Conservation (phyloP, 2,329 filamentous ascomycete genomes). For the Tricladium varicosporioides region DNA sequence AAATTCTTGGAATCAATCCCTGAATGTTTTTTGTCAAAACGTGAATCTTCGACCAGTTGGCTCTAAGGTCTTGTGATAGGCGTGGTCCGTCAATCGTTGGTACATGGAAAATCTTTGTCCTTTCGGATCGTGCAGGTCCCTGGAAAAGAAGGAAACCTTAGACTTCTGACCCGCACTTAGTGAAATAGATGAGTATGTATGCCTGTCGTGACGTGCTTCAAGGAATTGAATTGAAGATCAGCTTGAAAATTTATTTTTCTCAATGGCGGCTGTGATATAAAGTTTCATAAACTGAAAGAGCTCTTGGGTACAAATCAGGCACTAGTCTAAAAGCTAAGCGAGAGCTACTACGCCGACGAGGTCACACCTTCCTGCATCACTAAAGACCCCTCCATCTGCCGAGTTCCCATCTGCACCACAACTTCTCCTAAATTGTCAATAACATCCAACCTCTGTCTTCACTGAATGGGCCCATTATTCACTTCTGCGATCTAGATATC, state of each 20-base stretch:
- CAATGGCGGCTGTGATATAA: neutral
- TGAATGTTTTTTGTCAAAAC: neutral
- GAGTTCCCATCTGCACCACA: neutral
- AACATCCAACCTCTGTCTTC: neutral
- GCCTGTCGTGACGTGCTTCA: too few relatives aligned
- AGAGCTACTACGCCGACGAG: neutral
- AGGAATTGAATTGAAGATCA: neutral
- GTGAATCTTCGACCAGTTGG: neutral
- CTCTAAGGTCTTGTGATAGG: slow-evolving; percentile 9
- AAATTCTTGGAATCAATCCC: neutral
- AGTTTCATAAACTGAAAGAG: too few relatives aligned
- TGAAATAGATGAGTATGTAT: neutral
- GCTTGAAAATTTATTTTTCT: neutral
- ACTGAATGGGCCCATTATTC: neutral
- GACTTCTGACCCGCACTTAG: neutral
- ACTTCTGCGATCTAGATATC: neutral
- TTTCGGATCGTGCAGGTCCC: neutral
- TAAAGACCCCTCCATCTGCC: neutral
- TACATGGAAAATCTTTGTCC: too few relatives aligned
- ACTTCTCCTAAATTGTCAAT: neutral
- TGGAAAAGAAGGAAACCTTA: neutral
- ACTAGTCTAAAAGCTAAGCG: neutral
- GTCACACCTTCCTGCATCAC: too few relatives aligned
- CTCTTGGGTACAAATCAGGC: neutral
- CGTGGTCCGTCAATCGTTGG: too few relatives aligned